A percentile compares a stretch with the other conserved stretches of the same genome.
phyloP scores from a whole-genome alignment of 1,284 basidiomycete species.

The Trichosporon sp. region DNA sequence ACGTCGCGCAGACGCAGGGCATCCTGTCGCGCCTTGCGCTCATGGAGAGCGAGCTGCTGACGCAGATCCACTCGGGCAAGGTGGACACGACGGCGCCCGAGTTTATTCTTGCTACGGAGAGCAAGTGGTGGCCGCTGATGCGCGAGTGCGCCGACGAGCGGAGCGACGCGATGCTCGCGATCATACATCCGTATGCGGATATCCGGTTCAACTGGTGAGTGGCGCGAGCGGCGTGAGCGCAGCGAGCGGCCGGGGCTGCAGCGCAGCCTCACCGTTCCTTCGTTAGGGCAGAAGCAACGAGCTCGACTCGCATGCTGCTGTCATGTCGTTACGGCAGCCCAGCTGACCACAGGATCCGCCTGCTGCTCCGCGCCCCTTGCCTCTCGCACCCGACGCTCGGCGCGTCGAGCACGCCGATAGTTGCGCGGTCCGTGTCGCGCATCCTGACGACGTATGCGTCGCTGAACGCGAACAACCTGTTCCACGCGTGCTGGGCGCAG shows the following conservation, averaged over 20 bases:
- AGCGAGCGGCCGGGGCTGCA: no score
- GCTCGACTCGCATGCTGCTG: no score
- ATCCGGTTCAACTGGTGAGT: conserved; percentile 30
- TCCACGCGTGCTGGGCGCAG: conserved; percentile 29
- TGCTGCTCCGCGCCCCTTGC: conserved; percentile 25
- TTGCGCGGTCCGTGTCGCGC: conserved; percentile 24
- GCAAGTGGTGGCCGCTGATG: conserved; percentile 21
- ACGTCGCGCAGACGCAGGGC: conserved; percentile 17
- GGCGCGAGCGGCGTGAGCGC: neutral
- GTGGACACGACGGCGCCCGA: conserved; percentile 28
- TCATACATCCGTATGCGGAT: conserved; percentile 23
- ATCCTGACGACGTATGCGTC: conserved; percentile 27
- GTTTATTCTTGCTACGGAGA: conserved; percentile 23
- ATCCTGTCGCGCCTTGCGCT: conserved; percentile 21
- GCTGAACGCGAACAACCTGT: conserved; percentile 15
- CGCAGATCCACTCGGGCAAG: conserved; percentile 22
- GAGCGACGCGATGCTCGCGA: conserved; percentile 12
- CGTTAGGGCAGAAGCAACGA: no score
- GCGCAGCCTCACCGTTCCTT: no score
- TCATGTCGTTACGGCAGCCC: no score
- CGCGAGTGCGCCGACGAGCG: conserved; percentile 19
- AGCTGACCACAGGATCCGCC: conserved; percentile 24
- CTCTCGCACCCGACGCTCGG: conserved; percentile 20
- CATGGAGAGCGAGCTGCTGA: conserved; percentile 23
- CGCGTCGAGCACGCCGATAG: conserved; percentile 20